A percentile compares a stretch with the other conserved stretches of the same genome.
Evolutionary conservation across 2,329 filamentous ascomycete species (phyloP).

Genomic region (Ophiostoma australiae): DNA sequence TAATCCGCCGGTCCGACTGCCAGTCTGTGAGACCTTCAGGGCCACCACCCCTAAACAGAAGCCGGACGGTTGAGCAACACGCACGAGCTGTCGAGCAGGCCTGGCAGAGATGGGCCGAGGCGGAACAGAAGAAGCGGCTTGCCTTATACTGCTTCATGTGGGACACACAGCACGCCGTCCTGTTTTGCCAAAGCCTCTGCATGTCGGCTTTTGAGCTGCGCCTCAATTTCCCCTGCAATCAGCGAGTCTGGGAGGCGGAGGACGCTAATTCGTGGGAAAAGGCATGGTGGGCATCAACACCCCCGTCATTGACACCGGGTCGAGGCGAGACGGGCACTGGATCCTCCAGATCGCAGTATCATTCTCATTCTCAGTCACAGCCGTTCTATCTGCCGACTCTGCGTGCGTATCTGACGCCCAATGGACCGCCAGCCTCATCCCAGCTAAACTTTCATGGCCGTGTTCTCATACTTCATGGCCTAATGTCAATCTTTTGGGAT

Average conservation of each 20-base stretch:
- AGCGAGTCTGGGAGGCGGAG: conserved; percentile 25
- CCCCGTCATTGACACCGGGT: not conserved
- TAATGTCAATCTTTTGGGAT: conserved; percentile 27
- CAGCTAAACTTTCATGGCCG: conserved; percentile 18
- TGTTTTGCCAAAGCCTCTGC: conserved; percentile 28
- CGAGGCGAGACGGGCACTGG: not conserved
- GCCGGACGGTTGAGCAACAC: not conserved
- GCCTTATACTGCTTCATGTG: conserved; percentile 27
- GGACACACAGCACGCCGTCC: conserved; percentile 28
- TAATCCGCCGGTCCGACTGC: conserved; percentile 27
- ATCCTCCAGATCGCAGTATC: not conserved
- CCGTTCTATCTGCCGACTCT: conserved; percentile 18
- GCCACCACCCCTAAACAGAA: not conserved
- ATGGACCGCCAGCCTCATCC: not conserved
- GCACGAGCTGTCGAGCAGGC: conserved; percentile 5
- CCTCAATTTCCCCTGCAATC: conserved; percentile 24
- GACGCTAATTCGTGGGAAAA: conserved; percentile 15
- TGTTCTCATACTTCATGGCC: conserved; percentile 26
- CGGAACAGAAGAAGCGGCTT: conserved; percentile 26
- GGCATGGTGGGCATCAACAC: conserved; percentile 10
- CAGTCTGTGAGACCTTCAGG: conserved; percentile 21
- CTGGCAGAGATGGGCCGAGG: conserved; percentile 24
- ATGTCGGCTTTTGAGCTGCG: conserved; percentile 28
- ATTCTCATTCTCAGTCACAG: not conserved
- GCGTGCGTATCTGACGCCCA: conserved; percentile 13